Conservation (phyloP, 768 basidiomycete genomes). For the Kondoa subrosea region DNA sequence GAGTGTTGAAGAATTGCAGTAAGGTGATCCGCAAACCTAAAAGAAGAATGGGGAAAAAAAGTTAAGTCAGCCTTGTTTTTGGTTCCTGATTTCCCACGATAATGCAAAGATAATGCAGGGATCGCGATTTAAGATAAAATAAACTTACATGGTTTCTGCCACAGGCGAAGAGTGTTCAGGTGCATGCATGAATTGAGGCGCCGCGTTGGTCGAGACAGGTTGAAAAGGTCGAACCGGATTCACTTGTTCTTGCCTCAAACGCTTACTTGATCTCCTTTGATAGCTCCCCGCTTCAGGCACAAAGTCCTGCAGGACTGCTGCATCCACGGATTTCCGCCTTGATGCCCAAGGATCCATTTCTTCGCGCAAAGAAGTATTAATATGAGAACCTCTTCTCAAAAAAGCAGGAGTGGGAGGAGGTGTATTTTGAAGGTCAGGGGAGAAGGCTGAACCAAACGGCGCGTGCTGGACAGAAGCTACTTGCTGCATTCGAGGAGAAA, state of each 20-base stretch:
- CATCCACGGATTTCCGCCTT: slow-evolving; percentile 1
- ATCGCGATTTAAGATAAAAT: too few relatives aligned
- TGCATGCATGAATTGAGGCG: not conserved
- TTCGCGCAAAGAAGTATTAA: not conserved
- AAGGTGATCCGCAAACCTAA: slow-evolving; percentile 26
- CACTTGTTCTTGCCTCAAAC: not conserved
- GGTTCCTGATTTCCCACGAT: not conserved
- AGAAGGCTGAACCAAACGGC: not conserved
- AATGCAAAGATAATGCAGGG: not conserved
- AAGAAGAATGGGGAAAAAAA: not conserved
- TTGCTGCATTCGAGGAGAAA: not conserved
- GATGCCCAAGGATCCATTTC: not conserved
- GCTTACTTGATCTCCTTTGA: not conserved
- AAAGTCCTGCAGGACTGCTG: not conserved
- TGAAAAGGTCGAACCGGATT: not conserved
- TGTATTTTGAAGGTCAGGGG: not conserved
- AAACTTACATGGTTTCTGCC: not conserved
- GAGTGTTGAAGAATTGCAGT: slow-evolving; percentile 26
- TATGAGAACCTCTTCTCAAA: not conserved
- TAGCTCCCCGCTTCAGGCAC: not conserved
- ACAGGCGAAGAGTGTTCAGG: not conserved
- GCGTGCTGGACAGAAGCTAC: not conserved
- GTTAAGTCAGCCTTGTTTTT: not conserved
- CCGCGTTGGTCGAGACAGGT: not conserved
- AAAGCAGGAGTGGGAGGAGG: not conserved